Evolutionary conservation across 768 basidiomycete genomes (phyloP), one percentile per base, ranked within the genome.

Genomic region (Chlorophyllum brunneum): DNA sequence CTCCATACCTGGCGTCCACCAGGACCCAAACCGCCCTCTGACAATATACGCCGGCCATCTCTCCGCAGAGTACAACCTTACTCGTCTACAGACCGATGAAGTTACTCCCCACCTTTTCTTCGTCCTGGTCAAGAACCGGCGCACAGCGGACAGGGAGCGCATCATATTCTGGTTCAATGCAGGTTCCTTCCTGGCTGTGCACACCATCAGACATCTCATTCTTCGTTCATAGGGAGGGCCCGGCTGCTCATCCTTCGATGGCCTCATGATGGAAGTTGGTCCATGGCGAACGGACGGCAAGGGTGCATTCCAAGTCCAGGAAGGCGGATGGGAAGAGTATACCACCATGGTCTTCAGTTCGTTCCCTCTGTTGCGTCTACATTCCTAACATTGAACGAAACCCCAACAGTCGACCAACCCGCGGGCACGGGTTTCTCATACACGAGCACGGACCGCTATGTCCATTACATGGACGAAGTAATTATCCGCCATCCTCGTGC

Each of bases 131-230:
- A 92, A 94, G 67, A 92, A 93, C 42, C 77, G 92, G 48, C 79
- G 91, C 55, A 75, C 76, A 16, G 92, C 94, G n/a, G 95, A 98
- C 63, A 92, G 80, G 66, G 86, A 94, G 65, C 74, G 95, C 30
- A 68, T 98, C 7, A 79, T 98, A 61, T 92, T 98, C 62, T 99
- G 97, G 97, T 94, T 98, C 63, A 98, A 98, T 69, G 94, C 92
- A 62, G 62, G 85, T 67, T 37, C 23, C 11, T 40, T 8, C 24
- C 26, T 24, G n/a, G 33, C 20, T 15, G 20, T 39, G 15, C 43
- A 10, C 26, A 20, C 13, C 52, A 34, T 37, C 51, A 24, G 20
- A 29, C 43, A 16, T 56, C 42, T 20, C 36, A 39, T 56, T n/a
- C 15, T 40, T 8, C 20, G 5, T 34, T 18, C 31, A 16, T 59